Base-by-base conservation (phyloP, 305 asterid genomes). In the Fraxinus nigra region DNA sequence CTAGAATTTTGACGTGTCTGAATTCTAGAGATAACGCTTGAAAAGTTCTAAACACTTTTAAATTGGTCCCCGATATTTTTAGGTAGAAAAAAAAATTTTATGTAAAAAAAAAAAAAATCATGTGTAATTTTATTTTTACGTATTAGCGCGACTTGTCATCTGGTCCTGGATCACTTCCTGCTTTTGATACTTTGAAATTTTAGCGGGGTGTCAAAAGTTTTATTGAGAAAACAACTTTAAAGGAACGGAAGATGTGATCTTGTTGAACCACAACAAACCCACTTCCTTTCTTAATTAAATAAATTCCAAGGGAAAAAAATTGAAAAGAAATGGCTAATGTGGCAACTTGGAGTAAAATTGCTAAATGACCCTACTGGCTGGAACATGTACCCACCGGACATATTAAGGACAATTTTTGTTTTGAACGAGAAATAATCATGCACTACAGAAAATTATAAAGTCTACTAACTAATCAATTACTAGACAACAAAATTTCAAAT, bases 401-500 rank as follows among this genome's bases (percentile, higher is more conserved):
- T 14, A 28, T 7, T 37, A 74, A 78, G 83, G 83, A 78, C 80
- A 79, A 65, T 35, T 18, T 43, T 82, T 75, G 76, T 74, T 75
- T 82, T 83, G 82, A 85, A 81, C 69, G 76, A 43, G 69, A 78
- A 59, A 81, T 56, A 56, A 56, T 84, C 46, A 84, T 81, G 1
- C 35, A 35, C 32, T n/a, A 5, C 43, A 40, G 14, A n/a, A 69
- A 76, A 59, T 84, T 38, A 5, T 56, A 72, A 80, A 80, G 77
- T 77, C 79, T 82, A 73, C 63, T 72, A 37, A 54, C 51, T 35
- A 80, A 81, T 84, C 67, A 38, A 80, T 77, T 77, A 72, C 26
- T 10, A 84, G 78, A 24, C 59, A 81, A 78, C 87, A 84, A 84
- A 76, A 75, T 28, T 67, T 82, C 85, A 82, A 82, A 85, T 82